Evolutionary conservation across 1,284 basidiomycete species (phyloP), one percentile per base, ranked within the genome.

Genomic region (Trichosporon sp.): DNA sequence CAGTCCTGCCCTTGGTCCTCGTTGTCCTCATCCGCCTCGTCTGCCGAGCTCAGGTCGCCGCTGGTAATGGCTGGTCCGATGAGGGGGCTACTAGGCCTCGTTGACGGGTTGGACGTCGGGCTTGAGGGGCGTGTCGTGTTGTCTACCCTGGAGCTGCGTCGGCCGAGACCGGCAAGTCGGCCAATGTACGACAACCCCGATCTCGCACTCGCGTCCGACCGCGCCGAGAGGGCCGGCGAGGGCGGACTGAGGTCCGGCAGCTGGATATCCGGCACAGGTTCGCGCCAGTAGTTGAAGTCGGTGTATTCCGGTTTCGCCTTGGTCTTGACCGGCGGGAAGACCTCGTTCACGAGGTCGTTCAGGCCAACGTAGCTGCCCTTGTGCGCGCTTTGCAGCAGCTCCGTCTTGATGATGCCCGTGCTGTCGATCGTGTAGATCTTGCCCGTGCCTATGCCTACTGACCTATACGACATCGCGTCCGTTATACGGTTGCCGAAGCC

Each of bases 401-500:
- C 96, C 85, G 97, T 92, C 84, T 96, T 97, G 63, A 99, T 95
- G 73, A 96, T 93, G 6, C 96, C 94, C 34, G 88, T 86, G 25
- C 91, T 91, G 77, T 99, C 95, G 68, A 99, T 99, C 0, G 96
- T 99, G 75, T 99, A 99, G 74, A 99, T 99, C 62, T 93, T 86
- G 14, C 92, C 89, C 67, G 92, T 94, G 1, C 93, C 92, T 31
- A 99, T 88, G 73, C 95, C 94, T 65, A 99, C 96, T 69, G 89
- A 92, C 19, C 96, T 87, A 81, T 99, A 99, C 29, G 92, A 95
- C 68, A 99, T 83, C 0, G 96, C 96, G 80, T 99, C 96, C 4
- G 96, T 99, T 71, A 99, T 98, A 11, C 96, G 86, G 77, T 99
- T 99, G 3, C 96, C 96, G 77, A 99, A 99, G 2, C 96, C 96